Evolutionary conservation across 2,329 filamentous ascomycete genomes (phyloP), one percentile per base, ranked within the genome.

Genomic region (Cladosporium sp.): DNA sequence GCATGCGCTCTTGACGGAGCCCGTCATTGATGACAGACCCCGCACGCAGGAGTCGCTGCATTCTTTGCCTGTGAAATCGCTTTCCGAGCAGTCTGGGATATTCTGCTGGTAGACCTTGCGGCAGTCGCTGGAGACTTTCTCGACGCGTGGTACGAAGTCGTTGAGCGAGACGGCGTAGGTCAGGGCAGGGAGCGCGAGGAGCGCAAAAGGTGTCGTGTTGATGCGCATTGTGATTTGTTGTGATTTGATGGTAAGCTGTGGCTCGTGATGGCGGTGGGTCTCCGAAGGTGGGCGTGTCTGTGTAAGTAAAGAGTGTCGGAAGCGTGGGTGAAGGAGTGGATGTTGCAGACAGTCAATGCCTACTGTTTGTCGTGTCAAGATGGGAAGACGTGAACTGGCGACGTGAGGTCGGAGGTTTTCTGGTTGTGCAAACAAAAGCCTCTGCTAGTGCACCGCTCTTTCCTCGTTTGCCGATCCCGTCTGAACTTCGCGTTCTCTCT

Each of bases 141-240:
- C 60, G 56, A 71, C 64, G 32, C 67, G 65, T 17, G 73, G 73
- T 1, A 65, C 67, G 59, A 77, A 76, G 59, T 73, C 70, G 22
- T 68, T 61, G 32, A 77, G 71, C 18, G 68, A 68, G 36, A 74
- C 70, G n/a, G 71, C 62, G 39, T 61, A 50, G 15, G 60, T 52
- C 11, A 60, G 43, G 8, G 53, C 47, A 4, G 63, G 58, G 11
- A 66, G 58, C 51, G 62, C 58, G 9, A 64, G 42, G 11, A 58
- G 53, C 48, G 56, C 54, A 47, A 50, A 27, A 19, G 29, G 43
- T 17, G 24, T 59, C 40, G 18, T 43, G 22, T 20, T 40, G 50
- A 50, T 20, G 36, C 50, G 53, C 53, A 55, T 55, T 18, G n/a
- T 54, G 34, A 12, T 19, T 11, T 43, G 18, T 13, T 15, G 13